Conservation (phyloP, 345 rosid species). For the Melastoma malabathricum region DNA sequence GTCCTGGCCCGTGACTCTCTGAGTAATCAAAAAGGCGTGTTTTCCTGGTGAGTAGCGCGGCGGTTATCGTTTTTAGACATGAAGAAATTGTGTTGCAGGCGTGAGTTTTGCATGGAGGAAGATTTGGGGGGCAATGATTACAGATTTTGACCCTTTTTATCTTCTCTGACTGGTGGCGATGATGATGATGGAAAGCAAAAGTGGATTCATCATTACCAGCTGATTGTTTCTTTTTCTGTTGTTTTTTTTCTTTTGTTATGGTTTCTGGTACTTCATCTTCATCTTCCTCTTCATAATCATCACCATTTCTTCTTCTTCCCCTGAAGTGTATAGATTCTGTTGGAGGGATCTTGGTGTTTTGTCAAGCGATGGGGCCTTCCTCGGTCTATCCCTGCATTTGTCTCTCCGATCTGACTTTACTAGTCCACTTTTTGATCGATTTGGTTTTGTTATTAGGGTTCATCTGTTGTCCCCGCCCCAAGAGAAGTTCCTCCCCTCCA, state of each 20-base stretch:
- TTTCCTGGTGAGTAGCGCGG: neutral
- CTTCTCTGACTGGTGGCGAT: slow-evolving; percentile 5
- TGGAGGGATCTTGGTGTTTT: no score
- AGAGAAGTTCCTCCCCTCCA: no score
- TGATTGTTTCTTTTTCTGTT: slow-evolving; percentile 9
- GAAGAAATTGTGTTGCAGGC: neutral
- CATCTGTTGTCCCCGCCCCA: no score
- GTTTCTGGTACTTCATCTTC: slow-evolving; percentile 13
- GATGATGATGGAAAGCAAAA: slow-evolving; percentile 21
- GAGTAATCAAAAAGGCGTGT: neutral
- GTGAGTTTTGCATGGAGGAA: slow-evolving; percentile 28
- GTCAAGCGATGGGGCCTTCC: no score
- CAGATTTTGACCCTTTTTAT: slow-evolving; percentile 28
- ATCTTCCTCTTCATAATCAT: no score
- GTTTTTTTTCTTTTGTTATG: slow-evolving; percentile 13
- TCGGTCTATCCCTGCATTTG: no score
- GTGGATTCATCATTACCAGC: slow-evolving; percentile 8
- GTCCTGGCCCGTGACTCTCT: slow-evolving; percentile 4
- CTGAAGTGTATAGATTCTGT: neutral
- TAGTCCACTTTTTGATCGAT: no score
- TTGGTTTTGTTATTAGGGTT: no score
- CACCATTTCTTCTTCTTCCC: neutral
- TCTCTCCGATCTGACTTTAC: no score
- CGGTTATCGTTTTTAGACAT: neutral
- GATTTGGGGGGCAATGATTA: slow-evolving; percentile 55